Evolutionary conservation across 2,329 filamentous ascomycete genomes (phyloP), one percentile per base, ranked within the genome.

Genomic region (Aspergillus sclerotialis): DNA sequence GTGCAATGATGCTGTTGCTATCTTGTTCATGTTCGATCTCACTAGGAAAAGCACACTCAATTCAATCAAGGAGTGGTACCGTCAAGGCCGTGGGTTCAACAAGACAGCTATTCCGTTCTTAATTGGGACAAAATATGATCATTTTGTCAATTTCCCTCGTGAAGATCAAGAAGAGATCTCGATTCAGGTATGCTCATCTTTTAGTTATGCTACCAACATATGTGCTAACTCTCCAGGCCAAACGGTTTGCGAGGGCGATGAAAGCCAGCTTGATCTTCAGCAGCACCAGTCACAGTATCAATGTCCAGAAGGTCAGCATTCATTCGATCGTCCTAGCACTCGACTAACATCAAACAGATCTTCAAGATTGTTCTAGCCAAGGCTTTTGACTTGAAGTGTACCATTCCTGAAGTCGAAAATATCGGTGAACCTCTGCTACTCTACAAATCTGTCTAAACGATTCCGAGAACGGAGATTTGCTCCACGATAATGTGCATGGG

Each of bases 321-420:
- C 13, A 13, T 11, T 11, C 23, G 2, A 8, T n/a, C 3, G 4
- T 8, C 26, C 7, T 11, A n/a, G n/a, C n/a, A 8, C 15, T 28
- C 16, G 30, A 28, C 57, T 68, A 38, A 67, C 38, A 11, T 12
- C 11, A 7, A 13, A 2, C 52, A 96, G 90, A 98, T 98, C 57
- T 98, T 98, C 78, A 98, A 98, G 66, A 98, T 98, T 52, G 92
- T 98, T 38, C 76, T 98, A 15, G 94, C 90, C 45, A 98, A 98
- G 67, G 92, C 92, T 2, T 98, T 98, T 59, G 92, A 98, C 61
- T 76, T 98, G 38, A 95, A 95, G 64, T 98, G 92, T 71, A 98
- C 92, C 18, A 96, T 98, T 57, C 92, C 92, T 30, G 92, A 98
- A 65, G 96, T 98, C 63, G 90, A 95, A 67, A 93, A 96, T 61